Evolutionary conservation across 1,284 basidiomycete species (phyloP), one percentile per base, ranked within the genome.

Genomic region (Cystobasidiaceae sp.): DNA sequence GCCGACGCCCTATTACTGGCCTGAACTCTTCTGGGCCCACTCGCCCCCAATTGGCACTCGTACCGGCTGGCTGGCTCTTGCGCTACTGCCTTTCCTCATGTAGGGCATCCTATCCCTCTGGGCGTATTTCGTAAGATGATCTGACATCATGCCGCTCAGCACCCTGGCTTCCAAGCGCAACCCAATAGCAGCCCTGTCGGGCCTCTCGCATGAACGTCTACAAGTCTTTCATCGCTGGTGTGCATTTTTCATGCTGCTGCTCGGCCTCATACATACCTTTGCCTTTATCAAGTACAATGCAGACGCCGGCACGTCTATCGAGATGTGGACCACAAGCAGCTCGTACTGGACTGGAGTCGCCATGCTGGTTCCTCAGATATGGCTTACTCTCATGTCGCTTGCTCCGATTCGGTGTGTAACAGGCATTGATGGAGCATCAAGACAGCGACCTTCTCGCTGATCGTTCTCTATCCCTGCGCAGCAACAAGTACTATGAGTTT

Each of bases 401-500:
- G 57, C 49, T 17, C 48, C 56, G 9, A 54, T 66, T 43, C 55
- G 64, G 51, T 55, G 28, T 21, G 51, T 19, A n/a, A n/a, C n/a
- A n/a, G n/a, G n/a, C n/a, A n/a, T n/a, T n/a, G n/a, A n/a, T n/a
- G n/a, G n/a, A n/a, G n/a, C n/a, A n/a, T n/a, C n/a, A n/a, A n/a
- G n/a, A n/a, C n/a, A n/a, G n/a, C n/a, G n/a, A n/a, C n/a, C n/a
- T n/a, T n/a, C n/a, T n/a, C n/a, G n/a, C n/a, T n/a, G n/a, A n/a
- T n/a, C n/a, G n/a, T n/a, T n/a, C n/a, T n/a, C n/a, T n/a, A n/a
- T n/a, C n/a, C n/a, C n/a, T n/a, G n/a, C n/a, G n/a, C n/a, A 55
- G 51, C 19, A 66, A 66, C 41, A 50, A 54, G 19, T 66, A 49
- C 43, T 66, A 66, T 57, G 64, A 66, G 32, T 60, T 59, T 23